Evolutionary conservation across 257 asterid genomes (phyloP).

Genomic region (Galeopsis tetrahit): DNA sequence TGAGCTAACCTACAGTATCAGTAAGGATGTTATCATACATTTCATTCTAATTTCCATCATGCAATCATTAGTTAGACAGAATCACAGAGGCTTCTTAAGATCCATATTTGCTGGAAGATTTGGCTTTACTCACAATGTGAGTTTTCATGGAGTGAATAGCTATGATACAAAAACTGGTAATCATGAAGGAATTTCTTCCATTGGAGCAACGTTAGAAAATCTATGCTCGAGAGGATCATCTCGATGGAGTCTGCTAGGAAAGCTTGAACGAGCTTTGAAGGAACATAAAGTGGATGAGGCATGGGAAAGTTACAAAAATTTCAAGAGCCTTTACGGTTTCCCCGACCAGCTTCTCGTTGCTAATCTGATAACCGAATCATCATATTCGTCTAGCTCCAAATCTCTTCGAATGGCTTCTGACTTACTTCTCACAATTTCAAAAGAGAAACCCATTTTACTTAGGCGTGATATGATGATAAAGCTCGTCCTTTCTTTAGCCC

Average conservation of each 20-base stretch:
- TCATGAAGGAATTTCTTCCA: constrained; percentile 35
- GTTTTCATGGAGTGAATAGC: constrained; percentile 25
- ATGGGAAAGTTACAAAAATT: constrained; percentile 66
- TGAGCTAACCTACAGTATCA: not conserved
- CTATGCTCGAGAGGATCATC: constrained; percentile 45
- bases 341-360: constrained; percentile 54
- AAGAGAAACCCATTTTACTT: constrained; percentile 57
- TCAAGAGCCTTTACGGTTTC: constrained; percentile 66
- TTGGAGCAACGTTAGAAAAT: constrained; percentile 40
- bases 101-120: constrained; percentile 33
- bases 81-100: constrained; percentile 36
- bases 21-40: not conserved
- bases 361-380: constrained; percentile 57
- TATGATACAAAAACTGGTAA: constrained; percentile 16
- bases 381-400: constrained; percentile 64
- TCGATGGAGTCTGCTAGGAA: constrained; percentile 49
- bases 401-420: constrained; percentile 67
- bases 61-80: constrained; percentile 33
- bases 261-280: constrained; percentile 64
- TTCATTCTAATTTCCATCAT: constrained; percentile 22
- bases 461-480: constrained; percentile 55
- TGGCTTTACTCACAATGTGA: constrained; percentile 22
- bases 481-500: constrained; percentile 64
- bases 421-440: constrained; percentile 53
- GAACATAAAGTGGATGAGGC: constrained; percentile 67